Evolutionary conservation across 176 grass and related monocot genomes (phyloP), one percentile per base, ranked within the genome.

Genomic region (Eremochloa ophiuroides): DNA sequence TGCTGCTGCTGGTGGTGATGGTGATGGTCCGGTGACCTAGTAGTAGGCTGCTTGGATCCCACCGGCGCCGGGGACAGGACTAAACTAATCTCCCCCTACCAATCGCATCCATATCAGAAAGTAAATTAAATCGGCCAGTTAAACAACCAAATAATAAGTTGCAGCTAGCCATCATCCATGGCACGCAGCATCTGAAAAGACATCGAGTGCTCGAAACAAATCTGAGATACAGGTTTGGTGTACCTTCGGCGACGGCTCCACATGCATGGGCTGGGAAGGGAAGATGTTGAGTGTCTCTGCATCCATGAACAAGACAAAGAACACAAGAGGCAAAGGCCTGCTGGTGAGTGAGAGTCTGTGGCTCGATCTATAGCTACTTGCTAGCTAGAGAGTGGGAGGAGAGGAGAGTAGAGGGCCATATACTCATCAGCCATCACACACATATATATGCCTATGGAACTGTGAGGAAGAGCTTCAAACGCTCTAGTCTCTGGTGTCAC

Each of bases 231-330:
- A 46, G 55, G 31, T 42, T 1, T 73, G 59, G 1, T 33, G 25
- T 90, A 94, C 92, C 92, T 94, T 93, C 35, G 80, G 38, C 70
- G 91, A 77, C 43, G 93, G 89, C 56, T 84, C 88, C 69, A 88
- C 88, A 77, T 99, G 96, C 93, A 93, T 99, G 48, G 96, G 96
- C 78, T 95, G 90, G 78, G 96, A 95, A 86, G 96, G 96, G 87
- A 99, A 93, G 71, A 99, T 93, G 90, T 95, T 99, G 82, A 99
- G 78, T 41, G 96, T 99, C 85, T 99, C 96, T 99, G 96, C 96
- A 99, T 84, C 83, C 85, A 91, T 80, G 85, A 91, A 82, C 81
- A 85, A 88, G 66, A 81, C 37, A 82, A 66, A 33, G 67, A 87
- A 31, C 65, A 40, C n/a, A n/a, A n/a, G n/a, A 85, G 58, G 80